Evolutionary conservation across 306 rosid species (phyloP).

Genomic region (Spatholobus suberectus): DNA sequence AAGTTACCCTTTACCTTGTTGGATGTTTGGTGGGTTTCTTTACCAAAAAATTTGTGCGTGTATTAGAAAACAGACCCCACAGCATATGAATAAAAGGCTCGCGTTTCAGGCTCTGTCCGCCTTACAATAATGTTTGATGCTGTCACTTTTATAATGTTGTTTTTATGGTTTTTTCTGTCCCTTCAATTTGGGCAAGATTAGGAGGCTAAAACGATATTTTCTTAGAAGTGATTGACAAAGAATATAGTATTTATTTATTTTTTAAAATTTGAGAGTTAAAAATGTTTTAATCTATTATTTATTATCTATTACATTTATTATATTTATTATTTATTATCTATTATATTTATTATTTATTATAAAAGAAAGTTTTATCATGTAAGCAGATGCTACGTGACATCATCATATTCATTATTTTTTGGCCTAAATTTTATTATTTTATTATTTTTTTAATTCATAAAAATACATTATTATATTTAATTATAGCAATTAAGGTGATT

Average conservation of each 20-base stretch:
- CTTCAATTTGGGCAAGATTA: neutral
- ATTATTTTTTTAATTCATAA: no score
- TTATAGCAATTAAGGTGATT: no score
- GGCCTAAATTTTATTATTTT: no score
- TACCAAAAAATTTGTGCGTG: constrained; percentile 1
- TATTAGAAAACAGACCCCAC: constrained; percentile 36
- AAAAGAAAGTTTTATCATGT: no score
- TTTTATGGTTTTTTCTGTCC: neutral
- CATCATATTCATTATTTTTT: no score
- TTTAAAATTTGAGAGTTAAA: no score
- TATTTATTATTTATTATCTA: no score
- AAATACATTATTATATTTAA: no score
- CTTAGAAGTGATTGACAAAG: neutral
- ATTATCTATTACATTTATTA: no score
- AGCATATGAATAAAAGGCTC: constrained; percentile 32
- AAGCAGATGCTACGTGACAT: no score
- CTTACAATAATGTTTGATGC: constrained; percentile 20
- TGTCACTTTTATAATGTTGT: neutral
- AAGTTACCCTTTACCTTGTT: constrained; percentile 50
- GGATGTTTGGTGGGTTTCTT: constrained; percentile 48
- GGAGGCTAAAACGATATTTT: neutral
- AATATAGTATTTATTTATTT: neutral
- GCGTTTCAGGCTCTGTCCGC: constrained; percentile 17
- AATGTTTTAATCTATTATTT: no score
- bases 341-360: no score